Conservation (phyloP, 2,329 filamentous ascomycete genomes). For the Arthrobotrys conoides region DNA sequence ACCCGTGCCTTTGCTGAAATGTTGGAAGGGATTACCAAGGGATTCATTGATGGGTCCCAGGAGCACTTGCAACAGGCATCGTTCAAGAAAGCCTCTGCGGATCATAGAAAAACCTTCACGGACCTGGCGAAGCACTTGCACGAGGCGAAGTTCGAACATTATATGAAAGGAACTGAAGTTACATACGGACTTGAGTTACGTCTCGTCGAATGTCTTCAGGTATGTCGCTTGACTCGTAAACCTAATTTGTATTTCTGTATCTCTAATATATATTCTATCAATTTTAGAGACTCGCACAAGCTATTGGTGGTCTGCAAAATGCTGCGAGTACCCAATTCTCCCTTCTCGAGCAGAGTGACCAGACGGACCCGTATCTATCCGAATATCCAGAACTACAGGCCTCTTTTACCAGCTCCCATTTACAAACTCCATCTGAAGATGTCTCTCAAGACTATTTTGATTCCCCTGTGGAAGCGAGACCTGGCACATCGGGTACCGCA, state of each 20-base stretch:
- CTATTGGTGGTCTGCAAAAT: constrained; percentile 89
- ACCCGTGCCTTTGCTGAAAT: constrained; percentile 75
- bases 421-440: constrained; percentile 27
- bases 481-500: constrained; percentile 22
- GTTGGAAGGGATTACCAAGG: constrained; percentile 73
- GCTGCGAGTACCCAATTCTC: constrained; percentile 91
- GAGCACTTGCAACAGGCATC: constrained; percentile 71
- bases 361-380: constrained; percentile 49
- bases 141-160: constrained; percentile 78
- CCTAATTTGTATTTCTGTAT: constrained; percentile 7
- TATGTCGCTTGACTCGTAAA: constrained; percentile 36
- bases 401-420: constrained; percentile 57
- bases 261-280: constrained; percentile 14
- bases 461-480: constrained; percentile 22
- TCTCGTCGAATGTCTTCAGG: constrained; percentile 82
- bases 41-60: constrained; percentile 75
- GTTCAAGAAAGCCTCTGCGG: constrained; percentile 70
- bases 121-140: constrained; percentile 74
- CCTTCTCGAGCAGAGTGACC: constrained; percentile 76
- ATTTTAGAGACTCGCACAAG: constrained; percentile 80
- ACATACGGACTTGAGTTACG: constrained; percentile 81
- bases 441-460: neutral
- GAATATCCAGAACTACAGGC: constrained; percentile 65
- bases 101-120: constrained; percentile 72
- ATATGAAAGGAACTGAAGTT: constrained; percentile 74